phyloP scores from a whole-genome alignment of 2,329 filamentous ascomycete genomes.

The Sporothrix inflata region DNA sequence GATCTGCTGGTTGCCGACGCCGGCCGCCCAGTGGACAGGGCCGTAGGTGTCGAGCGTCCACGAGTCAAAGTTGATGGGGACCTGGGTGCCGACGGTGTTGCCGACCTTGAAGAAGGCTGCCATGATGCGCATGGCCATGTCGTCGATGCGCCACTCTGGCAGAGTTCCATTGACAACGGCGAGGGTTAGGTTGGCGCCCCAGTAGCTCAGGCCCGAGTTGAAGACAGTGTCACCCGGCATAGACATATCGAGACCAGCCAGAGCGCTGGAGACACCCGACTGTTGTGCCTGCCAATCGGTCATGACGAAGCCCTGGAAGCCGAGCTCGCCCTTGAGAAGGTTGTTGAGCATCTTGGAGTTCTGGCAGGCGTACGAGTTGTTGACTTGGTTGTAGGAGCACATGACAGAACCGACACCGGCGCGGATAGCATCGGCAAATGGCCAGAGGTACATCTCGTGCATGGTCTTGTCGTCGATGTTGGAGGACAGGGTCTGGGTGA shows the following conservation, averaged over 20 bases:
- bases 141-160: constrained; percentile 69
- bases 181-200: constrained; percentile 67
- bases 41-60: constrained; percentile 81
- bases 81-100: constrained; percentile 51
- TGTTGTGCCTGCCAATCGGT: constrained; percentile 68
- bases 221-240: constrained; percentile 66
- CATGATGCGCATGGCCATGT: constrained; percentile 70
- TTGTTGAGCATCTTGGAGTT: constrained; percentile 66
- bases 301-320: constrained; percentile 68
- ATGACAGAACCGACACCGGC: constrained; percentile 56
- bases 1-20: constrained; percentile 61
- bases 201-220: constrained; percentile 64
- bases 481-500: constrained; percentile 58
- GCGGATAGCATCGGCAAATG: constrained; percentile 63
- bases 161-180: constrained; percentile 77
- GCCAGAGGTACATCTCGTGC: constrained; percentile 67
- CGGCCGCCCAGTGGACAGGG: constrained; percentile 66
- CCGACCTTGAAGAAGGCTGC: constrained; percentile 63
- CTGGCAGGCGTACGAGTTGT: constrained; percentile 68
- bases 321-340: constrained; percentile 66
- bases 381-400: constrained; percentile 65
- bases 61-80: constrained; percentile 78
- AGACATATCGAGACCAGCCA: constrained; percentile 82
- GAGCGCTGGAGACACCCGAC: constrained; percentile 64
- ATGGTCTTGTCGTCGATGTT: constrained; percentile 63